These are phyloP conservation scores for Chaetomium tenue DNA, from an alignment of 495 filamentous ascomycete genomes.

Conservation along the genomic window DNA sequence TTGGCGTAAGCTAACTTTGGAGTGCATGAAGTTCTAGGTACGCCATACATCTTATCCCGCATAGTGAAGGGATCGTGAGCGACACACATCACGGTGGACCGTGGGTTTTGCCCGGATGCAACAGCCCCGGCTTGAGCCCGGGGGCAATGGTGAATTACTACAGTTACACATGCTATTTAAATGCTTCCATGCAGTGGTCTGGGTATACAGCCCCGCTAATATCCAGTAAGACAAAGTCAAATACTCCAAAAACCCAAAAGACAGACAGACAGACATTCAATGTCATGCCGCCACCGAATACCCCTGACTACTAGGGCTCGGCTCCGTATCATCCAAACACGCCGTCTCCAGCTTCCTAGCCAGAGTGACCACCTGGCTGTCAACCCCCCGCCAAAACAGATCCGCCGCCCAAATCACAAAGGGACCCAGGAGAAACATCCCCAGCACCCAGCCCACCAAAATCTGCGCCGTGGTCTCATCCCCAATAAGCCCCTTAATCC, in stretches of 20 bases:
- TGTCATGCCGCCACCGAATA: slow-evolving; percentile 30
- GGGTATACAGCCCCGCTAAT: background rate
- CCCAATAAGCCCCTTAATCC: slow-evolving; percentile 55
- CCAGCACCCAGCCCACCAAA: slow-evolving; percentile 51
- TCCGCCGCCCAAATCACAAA: slow-evolving; percentile 59
- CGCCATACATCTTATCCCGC: no score
- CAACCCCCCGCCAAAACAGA: slow-evolving; percentile 58
- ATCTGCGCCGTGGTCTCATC: slow-evolving; percentile 51
- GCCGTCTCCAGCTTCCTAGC: slow-evolving; percentile 53
- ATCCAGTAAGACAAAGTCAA: background rate
- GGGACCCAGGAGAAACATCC: slow-evolving; percentile 50
- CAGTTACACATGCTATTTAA: background rate
- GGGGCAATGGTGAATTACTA: background rate
- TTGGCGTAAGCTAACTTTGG: background rate
- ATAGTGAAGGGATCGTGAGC: no score
- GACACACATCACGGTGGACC: background rate
- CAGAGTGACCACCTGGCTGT: slow-evolving; percentile 57
- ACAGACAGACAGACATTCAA: background rate
- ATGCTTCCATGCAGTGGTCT: background rate
- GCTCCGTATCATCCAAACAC: slow-evolving; percentile 33
- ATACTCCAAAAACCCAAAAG: slow-evolving; percentile 3
- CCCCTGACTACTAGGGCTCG: slow-evolving; percentile 26
- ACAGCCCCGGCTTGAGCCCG: no score
- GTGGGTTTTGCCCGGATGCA: background rate
- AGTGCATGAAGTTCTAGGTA: no score